Conservation (phyloP, 768 basidiomycete species). For the Hydnomerulius pinastri region DNA sequence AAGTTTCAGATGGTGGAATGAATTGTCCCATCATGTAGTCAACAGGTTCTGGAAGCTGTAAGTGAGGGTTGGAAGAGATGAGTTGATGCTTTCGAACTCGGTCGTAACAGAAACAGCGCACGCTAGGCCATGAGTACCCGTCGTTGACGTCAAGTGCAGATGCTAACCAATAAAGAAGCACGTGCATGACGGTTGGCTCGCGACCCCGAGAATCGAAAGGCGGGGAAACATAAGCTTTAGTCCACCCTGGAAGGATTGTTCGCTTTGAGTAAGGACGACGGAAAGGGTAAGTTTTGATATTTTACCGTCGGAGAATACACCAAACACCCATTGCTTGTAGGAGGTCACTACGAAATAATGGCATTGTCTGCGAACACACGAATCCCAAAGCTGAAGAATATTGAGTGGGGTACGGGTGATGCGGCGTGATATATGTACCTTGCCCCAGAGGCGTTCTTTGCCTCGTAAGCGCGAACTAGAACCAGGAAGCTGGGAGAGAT, state of each 20-base stretch:
- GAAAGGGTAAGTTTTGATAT: neutral
- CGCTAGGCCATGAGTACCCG: slow-evolving; percentile 28
- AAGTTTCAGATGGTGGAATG: slow-evolving; percentile 23
- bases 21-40: slow-evolving; percentile 33
- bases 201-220: slow-evolving; percentile 42
- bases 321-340: slow-evolving; percentile 64
- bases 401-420: slow-evolving; percentile 8
- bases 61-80: neutral
- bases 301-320: slow-evolving; percentile 57
- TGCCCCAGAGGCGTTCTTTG: slow-evolving; percentile 61
- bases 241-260: slow-evolving; percentile 45
- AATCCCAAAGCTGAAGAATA: slow-evolving; percentile 47
- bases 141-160: slow-evolving; percentile 44
- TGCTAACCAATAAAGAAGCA: slow-evolving; percentile 56
- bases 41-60: slow-evolving; percentile 33
- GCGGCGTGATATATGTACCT: slow-evolving; percentile 37
- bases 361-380: slow-evolving; percentile 47
- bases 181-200: slow-evolving; percentile 54
- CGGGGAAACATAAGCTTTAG: slow-evolving; percentile 50
- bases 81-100: neutral
- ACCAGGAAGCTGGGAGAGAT: slow-evolving; percentile 25
- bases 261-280: neutral
- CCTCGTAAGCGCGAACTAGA: slow-evolving; percentile 44
- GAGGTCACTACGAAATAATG: slow-evolving; percentile 62
- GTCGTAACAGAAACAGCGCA: slow-evolving; percentile 10